Evolutionary conservation across 306 rosid species (phyloP).

Genomic region (Sicyos edulis): DNA sequence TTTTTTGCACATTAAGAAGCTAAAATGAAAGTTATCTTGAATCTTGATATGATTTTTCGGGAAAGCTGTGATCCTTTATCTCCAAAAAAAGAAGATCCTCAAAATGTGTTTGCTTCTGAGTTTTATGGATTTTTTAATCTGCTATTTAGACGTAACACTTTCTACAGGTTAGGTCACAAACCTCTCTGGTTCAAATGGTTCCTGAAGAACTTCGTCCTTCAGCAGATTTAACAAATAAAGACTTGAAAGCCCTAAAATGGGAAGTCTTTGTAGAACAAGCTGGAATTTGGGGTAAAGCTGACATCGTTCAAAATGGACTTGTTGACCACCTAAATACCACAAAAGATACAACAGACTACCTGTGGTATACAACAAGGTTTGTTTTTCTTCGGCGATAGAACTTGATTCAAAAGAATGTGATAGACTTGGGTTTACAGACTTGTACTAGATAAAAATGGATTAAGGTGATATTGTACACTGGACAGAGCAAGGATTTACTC

Average conservation of each 20-base stretch:
- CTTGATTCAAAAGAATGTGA: background rate
- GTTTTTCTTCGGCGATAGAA: conserved; percentile 3
- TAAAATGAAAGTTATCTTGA: background rate
- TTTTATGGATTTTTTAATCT: background rate
- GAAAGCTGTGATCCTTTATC: background rate
- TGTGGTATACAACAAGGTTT: conserved; percentile 91
- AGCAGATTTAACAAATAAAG: conserved; percentile 28
- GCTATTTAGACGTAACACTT: conserved; percentile 26
- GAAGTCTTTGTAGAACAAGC: conserved; percentile 62
- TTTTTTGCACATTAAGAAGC: background rate
- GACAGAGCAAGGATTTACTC: background rate
- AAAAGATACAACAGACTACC: conserved; percentile 84
- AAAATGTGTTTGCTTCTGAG: conserved; percentile 1
- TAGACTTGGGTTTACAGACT: background rate
- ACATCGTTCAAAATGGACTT: conserved; percentile 57
- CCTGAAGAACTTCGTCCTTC: conserved; percentile 55
- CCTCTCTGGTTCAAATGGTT: conserved; percentile 54
- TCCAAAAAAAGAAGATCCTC: background rate
- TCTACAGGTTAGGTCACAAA: conserved; percentile 64
- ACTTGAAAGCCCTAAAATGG: conserved; percentile 49
- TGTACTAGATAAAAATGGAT: background rate
- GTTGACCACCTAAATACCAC: conserved; percentile 92
- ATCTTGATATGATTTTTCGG: background rate
- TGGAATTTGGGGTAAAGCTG: conserved; percentile 80
- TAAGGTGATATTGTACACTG: conserved; percentile 6